Evolutionary conservation across 78 protist species (phyloP), one percentile per base, ranked within the genome.

Genomic region (Speleostelium caveatum): DNA sequence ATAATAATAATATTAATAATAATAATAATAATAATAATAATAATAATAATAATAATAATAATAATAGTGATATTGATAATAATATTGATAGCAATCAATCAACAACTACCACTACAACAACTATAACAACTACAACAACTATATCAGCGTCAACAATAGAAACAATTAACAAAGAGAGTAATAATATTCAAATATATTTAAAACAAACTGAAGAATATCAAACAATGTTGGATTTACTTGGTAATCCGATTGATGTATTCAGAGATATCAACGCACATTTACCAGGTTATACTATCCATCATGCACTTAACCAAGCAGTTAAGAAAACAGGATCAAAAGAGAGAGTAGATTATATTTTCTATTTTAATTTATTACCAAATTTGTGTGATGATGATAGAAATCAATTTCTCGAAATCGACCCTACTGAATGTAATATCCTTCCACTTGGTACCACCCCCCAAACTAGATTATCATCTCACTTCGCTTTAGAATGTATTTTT

Each of bases 241-340:
- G 91, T 42, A 28, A 56, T 33, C 75, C 77, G 1, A 35, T 32
- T 12, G 91, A 83, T 83, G 10, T 69, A 5, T 83, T 56, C 38
- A 53, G 91, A 30, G 39, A n/a, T 10, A 21, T 38, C 10, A 83
- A 83, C 69, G 79, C 91, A 19, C 51, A 56, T 59, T 42, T 36
- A 59, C 91, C 91, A 33, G 91, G 91, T 49, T 83, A 83, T 55
- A 83, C 91, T 6, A 69, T 83, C n/a, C 91, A 83, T n/a, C 91
- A 83, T 42, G 65, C 91, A 26, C 63, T 83, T 22, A 83, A 83
- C 45, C 91, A 83, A 42, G 19, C 61, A 12, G 79, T 83, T 12
- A 35, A 33, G 24, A 83, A 67, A 22, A 3, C 73, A 2, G 19
- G 66, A 0, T 12, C 58, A 3, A 83, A 83, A 69, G 91, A 83